Base-by-base conservation (phyloP, 169 alveolate genomes). In the Cryptosporidium tyzzeri region DNA sequence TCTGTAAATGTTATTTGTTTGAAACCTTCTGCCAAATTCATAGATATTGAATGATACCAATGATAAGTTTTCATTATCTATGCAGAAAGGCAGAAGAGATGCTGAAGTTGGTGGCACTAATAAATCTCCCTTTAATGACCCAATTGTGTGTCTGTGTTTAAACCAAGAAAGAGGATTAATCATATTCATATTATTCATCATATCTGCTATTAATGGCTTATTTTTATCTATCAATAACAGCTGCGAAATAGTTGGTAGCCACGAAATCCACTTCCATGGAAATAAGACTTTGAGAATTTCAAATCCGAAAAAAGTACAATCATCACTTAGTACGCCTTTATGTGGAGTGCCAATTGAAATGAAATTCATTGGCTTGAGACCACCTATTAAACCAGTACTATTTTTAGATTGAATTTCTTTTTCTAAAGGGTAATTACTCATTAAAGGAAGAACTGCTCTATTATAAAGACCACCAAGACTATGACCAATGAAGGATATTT, bases 101-200 rank as follows among this genome's bases (percentile, higher is more conserved):
- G 89, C 89, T 9, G 89, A 80, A 12, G 89, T 80, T 37, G 89
- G 89, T 44, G 89, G 89, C n/a, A 80, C 89, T 44, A 80, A 29
- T 37, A 80, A 44, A 80, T 80, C 89, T 35, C 89, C 89, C 45
- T 80, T 80, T 37, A 80, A 61, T 16, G 89, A 80, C 23, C 89
- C 89, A 80, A 80, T 62, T 4, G 89, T 70, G 65, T 80, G 89
- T 21, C 89, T 61, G n/a, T 80, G 89, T 31, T 67, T 80, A 45
- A 80, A 80, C 89, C 89, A 80, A 26, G 89, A 80, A 37, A 80
- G 51, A 45, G 89, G 89, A 62, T 80, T 16, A 62, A 80, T 80
- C 75, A 80, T 62, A 18, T 80, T 67, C 73, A 80, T 62, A 26
- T 67, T 80, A 62, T 59, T 80, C 73, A 65, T 80, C 89, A 80